Evolutionary conservation across 1,284 basidiomycete species (phyloP).

Genomic region (Microbotryum scabiosae): DNA sequence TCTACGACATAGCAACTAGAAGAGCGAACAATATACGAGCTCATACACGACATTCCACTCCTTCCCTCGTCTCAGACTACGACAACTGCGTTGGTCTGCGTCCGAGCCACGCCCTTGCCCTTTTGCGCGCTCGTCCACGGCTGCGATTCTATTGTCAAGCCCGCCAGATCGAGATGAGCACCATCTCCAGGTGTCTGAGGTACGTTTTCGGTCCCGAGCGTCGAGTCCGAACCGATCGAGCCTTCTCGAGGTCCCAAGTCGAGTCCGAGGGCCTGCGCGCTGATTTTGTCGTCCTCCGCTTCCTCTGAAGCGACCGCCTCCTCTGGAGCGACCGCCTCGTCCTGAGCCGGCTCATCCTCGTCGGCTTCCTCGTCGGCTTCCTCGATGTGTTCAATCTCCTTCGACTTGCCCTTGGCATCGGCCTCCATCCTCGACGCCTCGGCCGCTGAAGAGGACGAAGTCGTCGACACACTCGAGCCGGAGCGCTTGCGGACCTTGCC

Average conservation of each 20-base stretch:
- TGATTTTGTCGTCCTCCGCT: background rate
- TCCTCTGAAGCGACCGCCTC: slow-evolving; percentile 6
- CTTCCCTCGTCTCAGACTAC: too few species aligned
- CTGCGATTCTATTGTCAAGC: too few species aligned
- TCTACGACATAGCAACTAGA: too few species aligned
- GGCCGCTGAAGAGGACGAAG: background rate
- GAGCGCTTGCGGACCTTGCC: slow-evolving; percentile 7
- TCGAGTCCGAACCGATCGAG: background rate
- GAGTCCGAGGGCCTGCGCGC: too few species aligned
- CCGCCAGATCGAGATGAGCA: background rate
- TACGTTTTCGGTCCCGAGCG: background rate
- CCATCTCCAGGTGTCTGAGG: background rate
- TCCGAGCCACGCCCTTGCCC: too few species aligned
- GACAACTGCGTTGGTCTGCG: too few species aligned
- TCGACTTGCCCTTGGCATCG: slow-evolving; percentile 18
- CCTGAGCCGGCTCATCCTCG: slow-evolving; percentile 6
- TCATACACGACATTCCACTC: too few species aligned
- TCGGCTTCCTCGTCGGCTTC: slow-evolving; percentile 5
- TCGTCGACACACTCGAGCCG: background rate
- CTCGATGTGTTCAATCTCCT: slow-evolving; percentile 29
- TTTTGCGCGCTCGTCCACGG: too few species aligned
- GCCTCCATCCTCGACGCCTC: slow-evolving; percentile 24
- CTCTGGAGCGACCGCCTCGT: slow-evolving; percentile 11
- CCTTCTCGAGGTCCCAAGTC: too few species aligned
- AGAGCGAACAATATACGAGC: too few species aligned